Conservation (phyloP, 163 green algal species). For the Scenedesmus sp. region DNA sequence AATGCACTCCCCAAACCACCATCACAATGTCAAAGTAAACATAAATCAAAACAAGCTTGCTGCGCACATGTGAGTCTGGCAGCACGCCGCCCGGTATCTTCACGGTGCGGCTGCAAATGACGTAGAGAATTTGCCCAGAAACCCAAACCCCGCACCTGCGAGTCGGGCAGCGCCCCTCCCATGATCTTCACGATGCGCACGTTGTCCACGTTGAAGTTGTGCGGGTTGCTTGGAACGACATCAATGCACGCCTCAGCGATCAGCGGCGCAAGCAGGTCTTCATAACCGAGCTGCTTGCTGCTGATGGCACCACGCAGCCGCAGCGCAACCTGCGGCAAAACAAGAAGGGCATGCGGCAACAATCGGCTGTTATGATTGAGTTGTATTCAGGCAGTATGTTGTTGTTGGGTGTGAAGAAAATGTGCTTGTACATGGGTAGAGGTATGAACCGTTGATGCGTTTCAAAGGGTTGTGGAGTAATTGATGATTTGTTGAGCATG, state of each 20-base stretch:
- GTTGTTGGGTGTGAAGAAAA: too few species aligned
- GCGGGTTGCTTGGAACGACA: constrained; percentile 92
- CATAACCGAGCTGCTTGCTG: constrained; percentile 95
- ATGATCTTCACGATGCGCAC: constrained; percentile 97
- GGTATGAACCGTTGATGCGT: too few species aligned
- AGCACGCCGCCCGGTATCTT: too few species aligned
- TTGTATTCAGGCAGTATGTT: too few species aligned
- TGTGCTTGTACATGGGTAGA: too few species aligned
- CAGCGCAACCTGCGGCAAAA: constrained; percentile 67
- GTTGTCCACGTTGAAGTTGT: constrained; percentile 99
- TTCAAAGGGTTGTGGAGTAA: too few species aligned
- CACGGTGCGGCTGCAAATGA: too few species aligned
- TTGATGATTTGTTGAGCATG: too few species aligned
- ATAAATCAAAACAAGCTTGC: background rate
- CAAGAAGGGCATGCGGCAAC: background rate
- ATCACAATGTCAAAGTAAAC: background rate
- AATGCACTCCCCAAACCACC: constrained; percentile 86
- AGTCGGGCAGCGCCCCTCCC: constrained; percentile 60
- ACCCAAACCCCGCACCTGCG: background rate
- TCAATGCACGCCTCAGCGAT: constrained; percentile 96
- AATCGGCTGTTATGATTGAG: background rate
- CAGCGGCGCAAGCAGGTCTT: constrained; percentile 89
- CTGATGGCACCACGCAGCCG: constrained; percentile 79
- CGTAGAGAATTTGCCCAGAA: background rate
- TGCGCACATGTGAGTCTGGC: background rate